phyloP scores from a whole-genome alignment of 2,329 filamentous ascomycete genomes.

The Hyphodiscus sp. region DNA sequence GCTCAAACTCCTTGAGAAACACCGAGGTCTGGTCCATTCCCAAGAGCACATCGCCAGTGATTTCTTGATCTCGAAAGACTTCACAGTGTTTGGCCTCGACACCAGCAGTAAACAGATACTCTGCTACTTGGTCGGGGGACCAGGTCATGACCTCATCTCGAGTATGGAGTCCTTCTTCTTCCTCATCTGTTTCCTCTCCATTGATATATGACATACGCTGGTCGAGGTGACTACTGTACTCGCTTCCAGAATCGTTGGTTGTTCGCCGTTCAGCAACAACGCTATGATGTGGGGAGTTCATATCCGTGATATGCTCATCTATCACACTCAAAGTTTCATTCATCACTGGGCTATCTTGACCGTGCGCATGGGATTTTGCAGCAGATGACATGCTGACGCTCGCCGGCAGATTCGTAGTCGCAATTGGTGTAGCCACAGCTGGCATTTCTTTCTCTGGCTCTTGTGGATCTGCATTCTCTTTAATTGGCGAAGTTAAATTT shows the following conservation, averaged over 20 bases:
- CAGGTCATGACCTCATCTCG: slow-evolving; percentile 71
- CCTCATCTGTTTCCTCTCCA: slow-evolving; percentile 91
- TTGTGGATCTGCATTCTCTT: slow-evolving; percentile 9
- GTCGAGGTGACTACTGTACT: slow-evolving; percentile 80
- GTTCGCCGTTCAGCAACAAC: slow-evolving; percentile 42
- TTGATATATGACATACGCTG: slow-evolving; percentile 85
- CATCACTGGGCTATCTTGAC: slow-evolving; percentile 70
- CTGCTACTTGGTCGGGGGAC: slow-evolving; percentile 76
- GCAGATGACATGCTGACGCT: slow-evolving; percentile 35
- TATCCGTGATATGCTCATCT: slow-evolving; percentile 91
- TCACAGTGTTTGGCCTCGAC: slow-evolving; percentile 88
- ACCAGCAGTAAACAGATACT: slow-evolving; percentile 78
- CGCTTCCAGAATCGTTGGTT: slow-evolving; percentile 74
- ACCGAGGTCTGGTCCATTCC: slow-evolving; percentile 94
- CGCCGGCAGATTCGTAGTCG: slow-evolving; percentile 29
- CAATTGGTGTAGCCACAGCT: slow-evolving; percentile 12
- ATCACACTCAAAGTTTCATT: slow-evolving; percentile 95
- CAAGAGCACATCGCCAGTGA: slow-evolving; percentile 84
- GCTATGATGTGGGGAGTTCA: slow-evolving; percentile 47
- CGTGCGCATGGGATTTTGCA: slow-evolving; percentile 38
- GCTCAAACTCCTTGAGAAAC: slow-evolving; percentile 90
- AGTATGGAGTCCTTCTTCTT: slow-evolving; percentile 67
- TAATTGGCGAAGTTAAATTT: slow-evolving; percentile 36
- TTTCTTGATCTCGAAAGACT: slow-evolving; percentile 93
- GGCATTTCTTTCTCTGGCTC: slow-evolving; percentile 4